A percentile compares a stretch with the other conserved stretches of the same genome.
Conservation (phyloP, 768 basidiomycete species). For the Pleurotus tuoliensis region DNA sequence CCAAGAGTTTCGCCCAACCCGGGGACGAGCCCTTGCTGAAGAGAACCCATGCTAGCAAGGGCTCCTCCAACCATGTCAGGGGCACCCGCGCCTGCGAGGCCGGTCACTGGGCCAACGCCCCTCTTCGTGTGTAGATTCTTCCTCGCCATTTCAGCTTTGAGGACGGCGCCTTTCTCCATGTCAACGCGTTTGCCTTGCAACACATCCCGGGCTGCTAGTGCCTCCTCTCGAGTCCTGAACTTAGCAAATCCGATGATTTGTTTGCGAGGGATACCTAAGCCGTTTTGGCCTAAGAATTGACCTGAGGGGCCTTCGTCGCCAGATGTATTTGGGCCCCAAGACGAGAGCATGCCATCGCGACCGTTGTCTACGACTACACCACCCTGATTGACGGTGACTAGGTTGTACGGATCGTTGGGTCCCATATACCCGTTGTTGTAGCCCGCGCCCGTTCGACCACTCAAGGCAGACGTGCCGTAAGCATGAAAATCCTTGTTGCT, state of each 20-base stretch:
- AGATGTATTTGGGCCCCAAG: constrained; percentile 51
- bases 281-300: constrained; percentile 24
- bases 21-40: constrained; percentile 17
- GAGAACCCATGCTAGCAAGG: not conserved
- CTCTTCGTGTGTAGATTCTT: constrained; percentile 98
- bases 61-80: not conserved
- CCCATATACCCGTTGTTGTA: constrained; percentile 40
- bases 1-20: constrained; percentile 10
- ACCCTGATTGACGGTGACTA: constrained; percentile 79
- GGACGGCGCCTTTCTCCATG: constrained; percentile 84
- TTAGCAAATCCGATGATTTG: constrained; percentile 99
- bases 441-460: constrained; percentile 18
- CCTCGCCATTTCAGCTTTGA: constrained; percentile 99
- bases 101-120: constrained; percentile 68
- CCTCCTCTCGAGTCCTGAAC: constrained; percentile 84
- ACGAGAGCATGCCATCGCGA: constrained; percentile 66
- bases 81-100: constrained; percentile 11
- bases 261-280: constrained; percentile 66
- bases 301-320: constrained; percentile 23
- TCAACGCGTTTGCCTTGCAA: constrained; percentile 90
- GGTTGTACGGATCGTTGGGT: constrained; percentile 78
- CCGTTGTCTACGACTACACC: constrained; percentile 79
- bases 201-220: constrained; percentile 80
- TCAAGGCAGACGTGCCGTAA: constrained; percentile 42
- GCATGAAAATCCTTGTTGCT: constrained; percentile 70